phyloP scores from a whole-genome alignment of 805 yeast species.

The Ogataea siamensis region DNA sequence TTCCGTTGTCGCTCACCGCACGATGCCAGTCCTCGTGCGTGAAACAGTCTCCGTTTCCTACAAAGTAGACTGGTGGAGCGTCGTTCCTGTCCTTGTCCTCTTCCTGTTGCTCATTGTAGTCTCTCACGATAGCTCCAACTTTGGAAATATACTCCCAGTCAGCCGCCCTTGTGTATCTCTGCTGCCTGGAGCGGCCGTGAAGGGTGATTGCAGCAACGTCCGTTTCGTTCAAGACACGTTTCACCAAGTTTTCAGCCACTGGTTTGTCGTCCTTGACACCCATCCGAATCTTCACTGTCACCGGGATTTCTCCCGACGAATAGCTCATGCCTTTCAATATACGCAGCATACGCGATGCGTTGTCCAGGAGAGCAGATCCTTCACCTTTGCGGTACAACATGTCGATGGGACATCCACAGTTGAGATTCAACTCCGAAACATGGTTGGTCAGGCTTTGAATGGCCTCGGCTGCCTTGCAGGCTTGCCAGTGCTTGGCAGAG shows the following conservation, averaged over 20 bases:
- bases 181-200: conserved; percentile 96
- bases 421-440: conserved; percentile 83
- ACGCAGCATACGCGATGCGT: conserved; percentile 75
- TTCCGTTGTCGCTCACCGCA: conserved; percentile 60
- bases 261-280: conserved; percentile 86
- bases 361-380: conserved; percentile 90
- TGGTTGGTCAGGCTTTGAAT: conserved; percentile 53
- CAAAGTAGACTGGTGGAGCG: conserved; percentile 66
- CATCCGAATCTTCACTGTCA: conserved; percentile 88
- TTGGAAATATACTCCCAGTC: conserved; percentile 88
- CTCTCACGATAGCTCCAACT: conserved; percentile 67
- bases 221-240: conserved; percentile 69
- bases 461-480: conserved; percentile 87
- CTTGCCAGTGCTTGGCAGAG: conserved; percentile 88
- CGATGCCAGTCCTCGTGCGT: conserved; percentile 85
- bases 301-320: conserved; percentile 85
- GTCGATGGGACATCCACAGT: conserved; percentile 98
- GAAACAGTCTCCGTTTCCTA: conserved; percentile 94
- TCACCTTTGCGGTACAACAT: conserved; percentile 91
- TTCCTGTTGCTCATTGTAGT: conserved; percentile 49
- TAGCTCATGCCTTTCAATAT: conserved; percentile 86
- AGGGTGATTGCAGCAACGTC: conserved; percentile 88
- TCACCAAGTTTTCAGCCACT: conserved; percentile 77
- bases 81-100: conserved; percentile 62
- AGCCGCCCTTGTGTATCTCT: conserved; percentile 86